A percentile compares a stretch with the other conserved stretches of the same genome.
Evolutionary conservation across 805 yeast species (phyloP).

Genomic region (Maudiozyma pseudohumilis): DNA sequence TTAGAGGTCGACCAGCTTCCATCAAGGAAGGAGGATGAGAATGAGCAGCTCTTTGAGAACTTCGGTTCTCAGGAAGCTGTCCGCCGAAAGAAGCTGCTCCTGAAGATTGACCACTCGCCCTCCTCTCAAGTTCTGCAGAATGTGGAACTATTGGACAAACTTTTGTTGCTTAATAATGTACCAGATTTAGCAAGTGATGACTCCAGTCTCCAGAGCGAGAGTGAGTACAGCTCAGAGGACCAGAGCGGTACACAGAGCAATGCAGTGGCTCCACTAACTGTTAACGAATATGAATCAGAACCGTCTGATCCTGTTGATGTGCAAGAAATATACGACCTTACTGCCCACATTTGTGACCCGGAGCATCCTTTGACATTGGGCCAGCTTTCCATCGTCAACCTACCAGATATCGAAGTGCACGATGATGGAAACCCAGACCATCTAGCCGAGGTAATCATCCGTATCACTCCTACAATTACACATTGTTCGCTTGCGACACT

Average conservation of each 20-base stretch:
- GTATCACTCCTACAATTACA: conserved; percentile 94
- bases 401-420: conserved; percentile 64
- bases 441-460: conserved; percentile 67
- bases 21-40: conserved; percentile 38
- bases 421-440: conserved; percentile 44
- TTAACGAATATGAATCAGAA: conserved; percentile 33
- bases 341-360: conserved; percentile 85
- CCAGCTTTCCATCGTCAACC: conserved; percentile 85
- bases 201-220: conserved; percentile 7
- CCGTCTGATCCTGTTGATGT: conserved; percentile 59
- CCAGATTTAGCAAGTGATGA: conserved; percentile 20
- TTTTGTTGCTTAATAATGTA: conserved; percentile 14
- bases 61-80: conserved; percentile 9
- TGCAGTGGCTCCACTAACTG: conserved; percentile 39
- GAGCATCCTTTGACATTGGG: conserved; percentile 95
- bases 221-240: conserved; percentile 12
- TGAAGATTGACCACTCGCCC: conserved; percentile 20
- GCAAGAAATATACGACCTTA: conserved; percentile 83
- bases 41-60: conserved; percentile 14
- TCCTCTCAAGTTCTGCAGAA: conserved; percentile 20
- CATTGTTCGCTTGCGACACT: conserved; percentile 95
- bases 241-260: conserved; percentile 1
- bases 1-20: conserved; percentile 71
- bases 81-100: conserved; percentile 18
- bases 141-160: conserved; percentile 24